Conservation (phyloP, 805 yeast genomes). For the Grigorovia transvaalensis region DNA sequence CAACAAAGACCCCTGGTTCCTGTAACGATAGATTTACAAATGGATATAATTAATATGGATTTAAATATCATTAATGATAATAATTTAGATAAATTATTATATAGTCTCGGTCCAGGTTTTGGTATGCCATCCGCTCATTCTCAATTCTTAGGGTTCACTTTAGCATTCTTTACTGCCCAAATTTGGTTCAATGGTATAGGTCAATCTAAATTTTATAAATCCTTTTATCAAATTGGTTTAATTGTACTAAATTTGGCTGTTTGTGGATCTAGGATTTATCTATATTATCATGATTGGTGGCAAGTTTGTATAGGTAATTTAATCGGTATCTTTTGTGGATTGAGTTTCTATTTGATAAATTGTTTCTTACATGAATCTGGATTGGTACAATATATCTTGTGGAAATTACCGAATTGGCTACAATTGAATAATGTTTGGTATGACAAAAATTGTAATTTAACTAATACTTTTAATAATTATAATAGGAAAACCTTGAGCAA, state of each 20-base stretch:
- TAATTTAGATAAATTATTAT: not conserved
- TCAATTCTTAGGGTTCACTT: constrained; percentile 83
- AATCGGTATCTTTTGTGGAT: constrained; percentile 53
- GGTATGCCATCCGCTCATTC: constrained; percentile 99
- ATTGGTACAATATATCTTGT: constrained; percentile 23
- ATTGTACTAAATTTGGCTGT: constrained; percentile 25
- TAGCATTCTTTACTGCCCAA: constrained; percentile 10
- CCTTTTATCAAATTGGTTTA: constrained; percentile 1
- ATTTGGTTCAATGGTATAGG: constrained; percentile 17
- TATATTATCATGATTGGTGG: constrained; percentile 60
- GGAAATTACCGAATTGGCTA: not conserved
- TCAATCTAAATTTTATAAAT: constrained; percentile 6
- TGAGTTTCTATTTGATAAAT: constrained; percentile 39
- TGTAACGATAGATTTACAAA: constrained; percentile 5
- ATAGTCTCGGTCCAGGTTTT: constrained; percentile 41
- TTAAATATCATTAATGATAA: not conserved
- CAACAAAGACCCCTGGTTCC: constrained; percentile 63
- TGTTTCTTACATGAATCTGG: constrained; percentile 14
- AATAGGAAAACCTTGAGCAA: not conserved
- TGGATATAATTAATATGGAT: not conserved
- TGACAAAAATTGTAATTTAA: not conserved
- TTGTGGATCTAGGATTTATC: constrained; percentile 68
- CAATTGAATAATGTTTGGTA: not conserved
- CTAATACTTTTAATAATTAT: not conserved
- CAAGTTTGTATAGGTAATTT: constrained; percentile 70